A percentile compares a stretch with the other conserved stretches of the same genome.
Conservation (phyloP, 2,329 filamentous ascomycete genomes). For the Cadophora sp. region DNA sequence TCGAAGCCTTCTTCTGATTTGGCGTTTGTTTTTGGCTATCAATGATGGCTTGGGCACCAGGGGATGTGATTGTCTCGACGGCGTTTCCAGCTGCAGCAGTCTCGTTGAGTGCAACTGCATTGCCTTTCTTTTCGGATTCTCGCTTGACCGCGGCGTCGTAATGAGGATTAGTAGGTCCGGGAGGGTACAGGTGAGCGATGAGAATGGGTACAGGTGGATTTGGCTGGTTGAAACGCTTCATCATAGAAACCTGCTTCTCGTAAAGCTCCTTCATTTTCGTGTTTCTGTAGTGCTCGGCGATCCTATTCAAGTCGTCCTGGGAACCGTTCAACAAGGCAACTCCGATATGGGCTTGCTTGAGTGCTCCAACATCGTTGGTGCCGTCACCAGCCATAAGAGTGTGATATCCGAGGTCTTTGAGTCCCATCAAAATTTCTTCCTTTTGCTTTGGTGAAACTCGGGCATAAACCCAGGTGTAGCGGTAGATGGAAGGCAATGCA, state of each 20-base stretch:
- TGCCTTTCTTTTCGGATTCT: conserved; percentile 80
- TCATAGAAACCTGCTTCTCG: conserved; percentile 91
- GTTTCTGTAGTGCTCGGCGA: conserved; percentile 90
- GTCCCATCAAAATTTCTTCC: conserved; percentile 94
- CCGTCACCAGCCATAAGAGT: conserved; percentile 99
- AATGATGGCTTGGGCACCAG: conserved; percentile 67
- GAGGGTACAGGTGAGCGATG: conserved; percentile 94
- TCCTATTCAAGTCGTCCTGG: conserved; percentile 86
- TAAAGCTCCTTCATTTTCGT: conserved; percentile 99
- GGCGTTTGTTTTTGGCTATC: conserved; percentile 65
- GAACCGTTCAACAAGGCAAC: conserved; percentile 96
- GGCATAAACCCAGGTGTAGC: conserved; percentile 96
- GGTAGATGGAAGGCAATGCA: conserved; percentile 78
- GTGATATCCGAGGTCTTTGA: conserved; percentile 97
- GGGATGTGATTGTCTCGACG: conserved; percentile 70
- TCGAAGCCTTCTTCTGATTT: conserved; percentile 74
- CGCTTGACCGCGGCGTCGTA: conserved; percentile 90
- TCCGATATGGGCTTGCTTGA: conserved; percentile 98
- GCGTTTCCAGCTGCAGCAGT: conserved; percentile 57
- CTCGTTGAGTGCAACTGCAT: conserved; percentile 59
- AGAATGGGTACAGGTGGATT: conserved; percentile 88
- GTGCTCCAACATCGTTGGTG: conserved; percentile 95
- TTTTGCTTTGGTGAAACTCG: conserved; percentile 99
- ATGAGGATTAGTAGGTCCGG: conserved; percentile 90
- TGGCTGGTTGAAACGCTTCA: conserved; percentile 95